Evolutionary conservation across 192 early-diverging fungal species (phyloP).

Genomic region (Paraglomus brasilianum): DNA sequence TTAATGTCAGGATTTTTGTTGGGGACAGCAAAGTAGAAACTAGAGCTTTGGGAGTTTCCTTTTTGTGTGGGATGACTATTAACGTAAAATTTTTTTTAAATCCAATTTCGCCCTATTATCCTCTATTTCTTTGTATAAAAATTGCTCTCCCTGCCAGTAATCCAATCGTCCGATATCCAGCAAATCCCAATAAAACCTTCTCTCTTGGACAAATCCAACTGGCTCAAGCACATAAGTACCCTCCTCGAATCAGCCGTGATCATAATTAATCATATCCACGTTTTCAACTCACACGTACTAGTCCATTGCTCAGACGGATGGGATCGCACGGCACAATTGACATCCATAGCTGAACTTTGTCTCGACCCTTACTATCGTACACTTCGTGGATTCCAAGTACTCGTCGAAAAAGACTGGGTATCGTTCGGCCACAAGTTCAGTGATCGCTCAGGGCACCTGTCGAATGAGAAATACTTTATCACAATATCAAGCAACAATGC

Average conservation of each 20-base stretch:
- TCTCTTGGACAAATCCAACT: constrained; percentile 69
- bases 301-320: constrained; percentile 99
- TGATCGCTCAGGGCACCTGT: constrained; percentile 88
- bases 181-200: constrained; percentile 49
- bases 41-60: background rate
- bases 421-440: constrained; percentile 97
- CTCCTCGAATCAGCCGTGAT: constrained; percentile 76
- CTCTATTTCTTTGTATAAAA: background rate
- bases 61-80: background rate
- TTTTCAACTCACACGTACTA: constrained; percentile 76
- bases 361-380: constrained; percentile 97
- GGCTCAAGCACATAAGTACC: constrained; percentile 84
- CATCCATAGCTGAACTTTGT: constrained; percentile 84
- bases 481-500: constrained; percentile 49
- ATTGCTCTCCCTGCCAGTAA: constrained; percentile 36
- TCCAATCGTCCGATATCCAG: constrained; percentile 50
- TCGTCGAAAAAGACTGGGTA: constrained; percentile 98
- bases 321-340: constrained; percentile 96
- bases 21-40: background rate
- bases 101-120: constrained; percentile 6
- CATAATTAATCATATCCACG: constrained; percentile 80
- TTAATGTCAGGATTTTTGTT: background rate
- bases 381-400: constrained; percentile 81
- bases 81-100: background rate
- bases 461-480: constrained; percentile 71